A percentile compares a stretch with the other conserved stretches of the same genome.
Evolutionary conservation across 2,329 filamentous ascomycete species (phyloP).

Genomic region (Escovopsis sp.): DNA sequence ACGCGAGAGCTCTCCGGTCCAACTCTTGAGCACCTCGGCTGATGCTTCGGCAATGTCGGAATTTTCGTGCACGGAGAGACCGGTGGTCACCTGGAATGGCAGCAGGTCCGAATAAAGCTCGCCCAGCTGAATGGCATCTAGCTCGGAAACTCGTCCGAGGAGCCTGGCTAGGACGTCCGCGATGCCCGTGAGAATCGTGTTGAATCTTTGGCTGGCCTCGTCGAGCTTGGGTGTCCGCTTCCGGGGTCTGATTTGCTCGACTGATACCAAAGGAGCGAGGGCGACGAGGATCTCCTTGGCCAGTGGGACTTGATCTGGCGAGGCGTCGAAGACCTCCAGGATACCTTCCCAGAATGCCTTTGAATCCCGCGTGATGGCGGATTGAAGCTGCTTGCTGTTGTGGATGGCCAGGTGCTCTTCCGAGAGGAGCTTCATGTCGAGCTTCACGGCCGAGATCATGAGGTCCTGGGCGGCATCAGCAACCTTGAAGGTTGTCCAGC

Average conservation of each 20-base stretch:
- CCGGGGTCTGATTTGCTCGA: slow-evolving; percentile 56
- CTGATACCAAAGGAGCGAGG: slow-evolving; percentile 52
- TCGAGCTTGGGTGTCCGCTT: slow-evolving; percentile 29
- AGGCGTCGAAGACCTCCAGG: slow-evolving; percentile 62
- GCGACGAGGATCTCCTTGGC: slow-evolving; percentile 60
- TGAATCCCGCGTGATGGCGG: slow-evolving; percentile 55
- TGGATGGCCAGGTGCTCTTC: slow-evolving; percentile 43
- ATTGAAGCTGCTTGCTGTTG: slow-evolving; percentile 44
- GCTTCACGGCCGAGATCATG: slow-evolving; percentile 39
- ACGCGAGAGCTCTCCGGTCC: slow-evolving; percentile 51
- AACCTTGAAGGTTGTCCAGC: slow-evolving; percentile 26
- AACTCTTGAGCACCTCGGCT: slow-evolving; percentile 67
- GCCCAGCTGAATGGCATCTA: slow-evolving; percentile 53
- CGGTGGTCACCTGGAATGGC: slow-evolving; percentile 61
- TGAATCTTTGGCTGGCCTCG: slow-evolving; percentile 50
- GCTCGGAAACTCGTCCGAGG: slow-evolving; percentile 65
- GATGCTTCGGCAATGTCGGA: slow-evolving; percentile 65
- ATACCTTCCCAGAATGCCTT: slow-evolving; percentile 23
- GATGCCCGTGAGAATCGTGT: slow-evolving; percentile 47
- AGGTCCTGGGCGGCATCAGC: slow-evolving; percentile 29
- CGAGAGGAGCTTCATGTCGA: slow-evolving; percentile 28
- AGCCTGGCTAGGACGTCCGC: slow-evolving; percentile 52
- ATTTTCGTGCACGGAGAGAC: slow-evolving; percentile 69
- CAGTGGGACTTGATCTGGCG: slow-evolving; percentile 56
- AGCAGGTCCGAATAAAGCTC: slow-evolving; percentile 52